Conservation (phyloP, 306 rosid genomes). For the Acmispon strigosus region DNA sequence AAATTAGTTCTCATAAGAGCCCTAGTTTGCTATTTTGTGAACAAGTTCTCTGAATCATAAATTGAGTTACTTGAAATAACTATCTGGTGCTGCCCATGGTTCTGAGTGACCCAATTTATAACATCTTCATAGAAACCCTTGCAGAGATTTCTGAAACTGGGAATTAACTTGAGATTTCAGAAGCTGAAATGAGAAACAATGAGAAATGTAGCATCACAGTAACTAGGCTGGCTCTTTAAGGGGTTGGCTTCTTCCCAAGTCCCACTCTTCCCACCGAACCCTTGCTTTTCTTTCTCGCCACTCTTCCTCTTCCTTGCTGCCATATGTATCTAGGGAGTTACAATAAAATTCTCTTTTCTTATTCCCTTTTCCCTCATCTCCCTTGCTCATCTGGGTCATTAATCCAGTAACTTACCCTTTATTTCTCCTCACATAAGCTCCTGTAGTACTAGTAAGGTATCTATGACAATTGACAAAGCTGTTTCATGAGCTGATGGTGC, state of each 20-base stretch:
- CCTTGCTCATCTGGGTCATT: background rate
- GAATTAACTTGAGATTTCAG: background rate
- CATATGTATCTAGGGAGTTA: background rate
- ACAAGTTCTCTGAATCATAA: background rate
- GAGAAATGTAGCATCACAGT: background rate
- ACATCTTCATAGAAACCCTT: background rate
- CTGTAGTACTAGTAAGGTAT: background rate
- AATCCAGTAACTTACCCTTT: background rate
- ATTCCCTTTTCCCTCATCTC: no score
- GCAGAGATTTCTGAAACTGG: background rate
- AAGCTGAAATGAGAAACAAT: background rate
- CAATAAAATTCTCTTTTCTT: background rate
- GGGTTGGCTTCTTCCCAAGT: background rate
- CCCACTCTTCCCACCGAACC: background rate
- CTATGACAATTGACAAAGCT: background rate
- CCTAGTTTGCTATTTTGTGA: background rate
- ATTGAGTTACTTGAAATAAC: background rate
- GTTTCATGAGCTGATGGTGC: background rate
- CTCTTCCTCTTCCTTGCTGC: background rate
- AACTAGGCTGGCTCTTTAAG: background rate
- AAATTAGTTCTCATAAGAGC: background rate
- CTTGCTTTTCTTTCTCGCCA: background rate
- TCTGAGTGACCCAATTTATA: no score
- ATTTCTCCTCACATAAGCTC: background rate
- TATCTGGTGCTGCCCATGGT: background rate